phyloP scores from a whole-genome alignment of 2,329 filamentous ascomycete species.

The Sclerotinia sclerotiorum region DNA sequence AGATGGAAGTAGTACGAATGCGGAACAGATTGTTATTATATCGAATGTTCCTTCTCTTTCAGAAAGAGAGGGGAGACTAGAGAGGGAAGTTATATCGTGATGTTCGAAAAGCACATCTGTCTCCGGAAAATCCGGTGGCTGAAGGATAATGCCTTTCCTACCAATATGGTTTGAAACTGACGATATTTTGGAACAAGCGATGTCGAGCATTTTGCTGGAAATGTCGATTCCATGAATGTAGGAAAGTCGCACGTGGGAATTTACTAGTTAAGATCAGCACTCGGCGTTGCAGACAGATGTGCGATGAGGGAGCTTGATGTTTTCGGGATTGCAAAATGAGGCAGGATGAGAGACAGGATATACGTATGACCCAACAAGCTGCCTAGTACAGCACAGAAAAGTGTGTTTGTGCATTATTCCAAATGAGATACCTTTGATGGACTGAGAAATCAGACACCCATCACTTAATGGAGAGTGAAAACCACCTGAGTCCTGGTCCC shows the following conservation, averaged over 20 bases:
- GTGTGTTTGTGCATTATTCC: too few relatives aligned
- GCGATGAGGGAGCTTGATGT: too few relatives aligned
- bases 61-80: not conserved
- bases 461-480: too few relatives aligned
- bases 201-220: not conserved
- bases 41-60: not conserved
- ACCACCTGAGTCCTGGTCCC: too few relatives aligned
- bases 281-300: too few relatives aligned
- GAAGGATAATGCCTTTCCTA: not conserved
- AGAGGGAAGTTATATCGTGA: not conserved
- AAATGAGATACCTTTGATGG: too few relatives aligned
- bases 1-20: not conserved
- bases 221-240: constrained; percentile 5
- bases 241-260: not conserved
- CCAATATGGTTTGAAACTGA: not conserved
- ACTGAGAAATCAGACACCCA: too few relatives aligned
- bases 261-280: not conserved
- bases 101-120: not conserved
- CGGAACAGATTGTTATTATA: constrained; percentile 7
- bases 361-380: too few relatives aligned
- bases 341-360: too few relatives aligned
- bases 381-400: too few relatives aligned
- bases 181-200: not conserved
- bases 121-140: not conserved
- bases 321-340: too few relatives aligned